Percentiles rank a stretch among this genome's conserved stretches.
These are phyloP conservation scores for Quercus cerris DNA, from an alignment of 306 rosid species.

Conservation along the genomic window DNA sequence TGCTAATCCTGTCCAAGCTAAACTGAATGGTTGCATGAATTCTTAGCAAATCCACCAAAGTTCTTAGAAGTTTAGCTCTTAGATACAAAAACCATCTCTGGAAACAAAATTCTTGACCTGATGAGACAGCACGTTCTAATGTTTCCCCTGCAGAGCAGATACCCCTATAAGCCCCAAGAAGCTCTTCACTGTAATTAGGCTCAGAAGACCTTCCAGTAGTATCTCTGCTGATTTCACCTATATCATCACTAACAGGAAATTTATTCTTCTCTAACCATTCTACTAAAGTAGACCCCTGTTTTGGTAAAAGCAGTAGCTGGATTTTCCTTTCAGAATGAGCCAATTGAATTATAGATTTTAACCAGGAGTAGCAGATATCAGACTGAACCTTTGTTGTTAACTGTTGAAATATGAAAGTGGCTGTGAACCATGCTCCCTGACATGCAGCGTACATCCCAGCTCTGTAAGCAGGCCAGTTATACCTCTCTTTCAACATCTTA, in stretches of 20 bases:
- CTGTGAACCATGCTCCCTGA: slow-evolving; percentile 52
- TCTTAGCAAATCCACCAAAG: slow-evolving; percentile 31
- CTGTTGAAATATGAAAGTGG: slow-evolving; percentile 37
- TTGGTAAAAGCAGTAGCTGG: slow-evolving; percentile 29
- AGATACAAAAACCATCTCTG: slow-evolving; percentile 64
- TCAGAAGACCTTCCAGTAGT: slow-evolving; percentile 6
- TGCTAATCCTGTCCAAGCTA: slow-evolving; percentile 3
- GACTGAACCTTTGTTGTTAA: slow-evolving; percentile 36
- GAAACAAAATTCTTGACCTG: slow-evolving; percentile 43
- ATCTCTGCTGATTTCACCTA: slow-evolving; percentile 21
- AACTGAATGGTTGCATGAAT: slow-evolving; percentile 21
- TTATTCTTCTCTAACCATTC: slow-evolving; percentile 30
- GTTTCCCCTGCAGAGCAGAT: slow-evolving; percentile 44
- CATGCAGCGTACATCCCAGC: slow-evolving; percentile 43
- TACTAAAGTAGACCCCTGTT: slow-evolving; percentile 28
- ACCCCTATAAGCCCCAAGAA: slow-evolving; percentile 38
- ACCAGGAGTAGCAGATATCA: slow-evolving; percentile 39
- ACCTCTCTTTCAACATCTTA: slow-evolving; percentile 29
- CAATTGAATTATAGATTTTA: slow-evolving; percentile 46
- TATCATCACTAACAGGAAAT: slow-evolving; percentile 17
- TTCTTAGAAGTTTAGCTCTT: slow-evolving; percentile 43
- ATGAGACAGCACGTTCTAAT: slow-evolving; percentile 35
- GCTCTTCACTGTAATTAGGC: slow-evolving; percentile 22
- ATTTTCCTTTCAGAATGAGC: slow-evolving; percentile 43
- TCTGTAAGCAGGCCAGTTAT: slow-evolving; percentile 51